Conservation (phyloP, 257 asterid species). For the Plectranthus barbatus region DNA sequence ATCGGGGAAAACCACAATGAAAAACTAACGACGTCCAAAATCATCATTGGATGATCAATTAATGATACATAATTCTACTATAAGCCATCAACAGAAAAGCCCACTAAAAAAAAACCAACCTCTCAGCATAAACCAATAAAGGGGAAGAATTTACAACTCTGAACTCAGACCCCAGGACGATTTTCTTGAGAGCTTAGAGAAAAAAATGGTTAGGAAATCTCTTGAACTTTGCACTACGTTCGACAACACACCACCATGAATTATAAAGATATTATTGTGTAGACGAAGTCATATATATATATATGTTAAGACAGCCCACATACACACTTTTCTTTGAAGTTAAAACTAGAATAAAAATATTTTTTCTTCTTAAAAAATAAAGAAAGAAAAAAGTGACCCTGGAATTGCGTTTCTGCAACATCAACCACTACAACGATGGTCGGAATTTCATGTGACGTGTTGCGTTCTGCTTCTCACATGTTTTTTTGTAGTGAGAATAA, state of each 20-base stretch:
- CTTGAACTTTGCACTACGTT: not conserved
- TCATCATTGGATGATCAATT: not conserved
- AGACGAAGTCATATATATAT: not conserved
- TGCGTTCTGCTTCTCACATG: constrained; percentile 17
- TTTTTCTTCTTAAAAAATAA: not conserved
- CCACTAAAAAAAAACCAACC: constrained; percentile 9
- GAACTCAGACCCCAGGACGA: not conserved
- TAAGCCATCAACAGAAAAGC: too few relatives aligned
- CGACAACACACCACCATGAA: not conserved
- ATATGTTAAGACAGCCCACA: constrained; percentile 7
- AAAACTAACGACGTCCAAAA: not conserved
- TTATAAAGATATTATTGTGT: constrained; percentile 14
- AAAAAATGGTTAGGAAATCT: not conserved
- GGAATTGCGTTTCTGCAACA: constrained; percentile 1
- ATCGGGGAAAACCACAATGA: not conserved
- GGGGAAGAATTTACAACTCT: not conserved
- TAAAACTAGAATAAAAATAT: not conserved
- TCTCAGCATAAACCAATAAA: not conserved
- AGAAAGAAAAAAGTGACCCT: not conserved
- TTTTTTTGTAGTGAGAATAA: not conserved
- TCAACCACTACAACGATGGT: constrained; percentile 8
- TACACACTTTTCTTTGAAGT: not conserved
- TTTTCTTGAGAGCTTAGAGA: not conserved
- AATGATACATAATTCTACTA: not conserved
- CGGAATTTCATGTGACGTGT: constrained; percentile 25